Conservation (phyloP, 2,329 filamentous ascomycete genomes). For the Chaetomium globosum region DNA sequence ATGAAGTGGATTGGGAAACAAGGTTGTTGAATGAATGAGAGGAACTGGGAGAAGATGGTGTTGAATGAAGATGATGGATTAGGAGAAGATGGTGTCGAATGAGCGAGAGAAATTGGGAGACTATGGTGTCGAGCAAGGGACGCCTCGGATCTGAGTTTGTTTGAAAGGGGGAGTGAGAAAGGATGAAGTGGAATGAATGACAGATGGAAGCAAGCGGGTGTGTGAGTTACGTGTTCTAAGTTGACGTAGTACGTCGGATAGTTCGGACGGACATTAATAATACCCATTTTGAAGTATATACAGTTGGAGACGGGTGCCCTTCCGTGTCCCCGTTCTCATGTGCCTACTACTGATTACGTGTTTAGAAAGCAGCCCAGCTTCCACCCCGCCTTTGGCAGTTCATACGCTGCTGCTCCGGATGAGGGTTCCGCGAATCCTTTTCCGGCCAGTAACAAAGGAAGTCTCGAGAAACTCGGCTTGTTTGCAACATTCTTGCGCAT, state of each 20-base stretch:
- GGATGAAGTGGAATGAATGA: not conserved
- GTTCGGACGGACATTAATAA: not conserved
- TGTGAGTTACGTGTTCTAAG: not conserved
- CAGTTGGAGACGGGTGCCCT: not conserved
- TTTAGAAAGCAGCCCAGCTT: not conserved
- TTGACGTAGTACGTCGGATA: not conserved
- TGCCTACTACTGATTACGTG: too few relatives aligned
- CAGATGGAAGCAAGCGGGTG: not conserved
- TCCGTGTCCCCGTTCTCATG: not conserved
- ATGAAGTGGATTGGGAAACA: too few relatives aligned
- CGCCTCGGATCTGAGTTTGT: too few relatives aligned
- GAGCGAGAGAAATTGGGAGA: too few relatives aligned
- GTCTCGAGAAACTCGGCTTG: not conserved
- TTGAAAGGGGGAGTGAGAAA: not conserved
- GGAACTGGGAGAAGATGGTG: too few relatives aligned
- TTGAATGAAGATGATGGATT: too few relatives aligned
- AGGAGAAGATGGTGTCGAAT: too few relatives aligned
- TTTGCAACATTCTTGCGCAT: not conserved
- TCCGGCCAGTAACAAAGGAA: slow-evolving; percentile 18
- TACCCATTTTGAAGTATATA: not conserved
- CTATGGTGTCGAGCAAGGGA: too few relatives aligned
- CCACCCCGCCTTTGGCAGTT: not conserved
- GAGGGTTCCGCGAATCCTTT: not conserved
- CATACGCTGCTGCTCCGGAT: not conserved
- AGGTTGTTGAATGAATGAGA: too few relatives aligned